phyloP scores from a whole-genome alignment of 257 asterid species.

The Plantago major region DNA sequence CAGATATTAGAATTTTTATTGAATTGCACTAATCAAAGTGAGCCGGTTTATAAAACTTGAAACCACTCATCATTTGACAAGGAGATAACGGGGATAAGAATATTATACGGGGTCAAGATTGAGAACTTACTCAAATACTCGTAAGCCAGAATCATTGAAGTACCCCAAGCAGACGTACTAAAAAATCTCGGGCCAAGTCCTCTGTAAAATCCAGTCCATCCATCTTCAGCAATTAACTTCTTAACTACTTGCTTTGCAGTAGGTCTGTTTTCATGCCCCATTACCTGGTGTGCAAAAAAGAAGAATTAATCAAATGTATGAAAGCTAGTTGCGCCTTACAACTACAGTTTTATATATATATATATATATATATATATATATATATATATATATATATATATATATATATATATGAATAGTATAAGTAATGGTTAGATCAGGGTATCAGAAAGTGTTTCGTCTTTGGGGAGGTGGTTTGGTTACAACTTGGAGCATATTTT shows the following conservation, averaged over 20 bases:
- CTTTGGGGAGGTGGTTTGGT: no score
- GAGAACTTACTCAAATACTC: conserved; percentile 77
- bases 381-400: no score
- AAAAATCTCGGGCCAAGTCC: conserved; percentile 97
- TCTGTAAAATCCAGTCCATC: conserved; percentile 88
- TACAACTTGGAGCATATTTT: no score
- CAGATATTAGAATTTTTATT: background rate
- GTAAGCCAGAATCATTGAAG: conserved; percentile 95
- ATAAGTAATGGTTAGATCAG: no score
- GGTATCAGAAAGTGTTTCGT: no score
- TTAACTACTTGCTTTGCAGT: conserved; percentile 68
- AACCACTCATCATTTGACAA: background rate
- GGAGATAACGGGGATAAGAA: conserved; percentile 4
- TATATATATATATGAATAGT: no score
- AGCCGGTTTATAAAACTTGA: background rate
- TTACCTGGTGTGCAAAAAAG: conserved; percentile 51
- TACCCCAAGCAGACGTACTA: conserved; percentile 99
- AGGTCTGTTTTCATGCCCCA: conserved; percentile 70
- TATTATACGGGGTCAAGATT: background rate
- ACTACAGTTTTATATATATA: no score
- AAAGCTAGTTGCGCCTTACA: background rate
- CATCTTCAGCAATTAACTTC: conserved; percentile 78
- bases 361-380: no score
- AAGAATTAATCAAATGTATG: conserved; percentile 10
- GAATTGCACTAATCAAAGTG: background rate